phyloP scores from a whole-genome alignment of 345 rosid species.

The Rhodamnia argentea region DNA sequence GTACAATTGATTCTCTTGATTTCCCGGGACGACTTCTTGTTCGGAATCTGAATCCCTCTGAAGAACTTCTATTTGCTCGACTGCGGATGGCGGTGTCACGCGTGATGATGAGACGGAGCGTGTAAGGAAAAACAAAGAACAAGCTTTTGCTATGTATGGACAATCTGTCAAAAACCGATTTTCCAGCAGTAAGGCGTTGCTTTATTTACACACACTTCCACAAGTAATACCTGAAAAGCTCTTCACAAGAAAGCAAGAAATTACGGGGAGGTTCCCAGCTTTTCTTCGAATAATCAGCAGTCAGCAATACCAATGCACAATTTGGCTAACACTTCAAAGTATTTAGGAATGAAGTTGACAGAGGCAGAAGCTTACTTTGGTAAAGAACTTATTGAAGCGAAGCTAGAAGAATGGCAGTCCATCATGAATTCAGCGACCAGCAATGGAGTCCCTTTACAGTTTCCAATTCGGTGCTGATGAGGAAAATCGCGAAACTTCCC shows the following conservation, averaged over 20 bases:
- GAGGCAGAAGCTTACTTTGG: background rate
- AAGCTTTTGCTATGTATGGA: background rate
- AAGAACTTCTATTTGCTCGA: background rate
- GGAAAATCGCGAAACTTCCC: slow-evolving; percentile 67
- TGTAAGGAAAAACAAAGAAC: background rate
- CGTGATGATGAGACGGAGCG: background rate
- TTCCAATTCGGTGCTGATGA: slow-evolving; percentile 5
- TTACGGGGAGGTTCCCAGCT: background rate
- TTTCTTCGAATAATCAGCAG: background rate
- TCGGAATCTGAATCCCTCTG: background rate
- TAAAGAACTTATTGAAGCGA: background rate
- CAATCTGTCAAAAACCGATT: background rate
- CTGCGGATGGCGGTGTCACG: background rate
- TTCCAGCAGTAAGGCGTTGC: background rate
- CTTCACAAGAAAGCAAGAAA: background rate
- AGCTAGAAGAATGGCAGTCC: background rate
- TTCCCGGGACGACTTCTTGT: background rate
- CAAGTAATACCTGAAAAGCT: background rate
- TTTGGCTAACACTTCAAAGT: background rate
- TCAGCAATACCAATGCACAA: background rate
- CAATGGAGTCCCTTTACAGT: background rate
- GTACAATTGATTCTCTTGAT: background rate
- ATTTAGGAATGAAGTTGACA: background rate
- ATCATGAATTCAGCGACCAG: background rate
- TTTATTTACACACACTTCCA: background rate